Percentiles rank a stretch among this genome's conserved stretches.
phyloP scores from a whole-genome alignment of 2,329 filamentous ascomycete species.

The Trichophyton simii region DNA sequence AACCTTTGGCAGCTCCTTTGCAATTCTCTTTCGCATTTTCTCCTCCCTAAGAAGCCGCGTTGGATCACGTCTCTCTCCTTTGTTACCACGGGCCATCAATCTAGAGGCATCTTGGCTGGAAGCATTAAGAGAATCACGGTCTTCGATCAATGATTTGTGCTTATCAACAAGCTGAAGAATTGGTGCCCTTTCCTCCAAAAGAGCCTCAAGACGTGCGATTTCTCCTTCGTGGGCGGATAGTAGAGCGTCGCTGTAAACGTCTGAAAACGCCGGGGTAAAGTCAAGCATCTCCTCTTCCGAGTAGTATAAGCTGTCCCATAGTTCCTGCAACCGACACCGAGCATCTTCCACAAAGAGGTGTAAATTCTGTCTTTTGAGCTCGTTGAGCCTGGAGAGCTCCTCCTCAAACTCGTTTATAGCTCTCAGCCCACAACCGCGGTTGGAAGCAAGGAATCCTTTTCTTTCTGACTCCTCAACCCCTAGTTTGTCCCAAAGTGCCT shows the following conservation, averaged over 20 bases:
- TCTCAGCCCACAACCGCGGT: conserved; percentile 79
- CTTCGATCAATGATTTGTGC: conserved; percentile 68
- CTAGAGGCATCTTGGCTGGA: conserved; percentile 93
- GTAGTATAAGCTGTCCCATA: conserved; percentile 90
- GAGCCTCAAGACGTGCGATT: conserved; percentile 63
- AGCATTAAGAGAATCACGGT: conserved; percentile 74
- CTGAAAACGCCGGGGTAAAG: conserved; percentile 91
- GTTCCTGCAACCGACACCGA: conserved; percentile 74
- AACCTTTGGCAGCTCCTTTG: conserved; percentile 90
- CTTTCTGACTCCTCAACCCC: conserved; percentile 70
- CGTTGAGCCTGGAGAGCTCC: conserved; percentile 71
- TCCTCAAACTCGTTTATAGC: conserved; percentile 95
- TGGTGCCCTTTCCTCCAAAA: conserved; percentile 78
- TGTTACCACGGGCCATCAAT: conserved; percentile 78
- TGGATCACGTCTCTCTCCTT: conserved; percentile 88
- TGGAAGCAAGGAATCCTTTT: conserved; percentile 71
- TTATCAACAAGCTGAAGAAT: conserved; percentile 70
- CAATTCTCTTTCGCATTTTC: conserved; percentile 95
- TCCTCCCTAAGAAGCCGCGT: conserved; percentile 88
- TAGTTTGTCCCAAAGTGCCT: conserved; percentile 77
- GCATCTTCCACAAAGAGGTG: conserved; percentile 95
- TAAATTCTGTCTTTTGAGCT: conserved; percentile 88
- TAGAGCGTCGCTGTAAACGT: conserved; percentile 91
- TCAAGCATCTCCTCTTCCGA: conserved; percentile 98
- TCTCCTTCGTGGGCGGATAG: conserved; percentile 91